Base-by-base conservation (phyloP, 2,329 filamentous ascomycete genomes). In the Xylaria multiplex region DNA sequence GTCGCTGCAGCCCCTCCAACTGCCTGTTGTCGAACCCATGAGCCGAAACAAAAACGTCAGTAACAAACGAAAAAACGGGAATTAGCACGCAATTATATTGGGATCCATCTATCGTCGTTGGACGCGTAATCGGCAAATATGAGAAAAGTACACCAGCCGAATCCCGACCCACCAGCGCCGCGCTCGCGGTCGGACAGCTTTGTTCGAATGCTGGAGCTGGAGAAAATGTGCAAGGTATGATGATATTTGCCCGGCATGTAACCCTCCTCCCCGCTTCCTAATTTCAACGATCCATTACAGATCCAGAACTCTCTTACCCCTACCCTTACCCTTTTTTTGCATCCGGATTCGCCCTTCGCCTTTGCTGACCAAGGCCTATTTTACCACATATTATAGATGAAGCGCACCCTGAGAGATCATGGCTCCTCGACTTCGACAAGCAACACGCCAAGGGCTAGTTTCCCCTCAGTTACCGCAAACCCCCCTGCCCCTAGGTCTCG, bases 161-260 rank as follows among this genome's bases (percentile, higher is more conserved):
- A 70, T 53, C 62, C 71, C 50, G 75, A 68, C 64, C 60, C 68
- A 45, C 62, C 69, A 42, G 70, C 77, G 58, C 79, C 79, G 71
- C 79, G 80, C 68, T 67, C 63, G 61, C 66, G 68, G 55, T 70
- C 68, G 56, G 82, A 82, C 73, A 86, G 82, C 75, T 82, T 88
- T 69, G 81, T 87, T 75, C 82, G 80, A 65, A 88, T 89, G 86
- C 80, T 88, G 55, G 85, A 88, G 71, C 77, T 88, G 58, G 87
- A 89, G 73, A 86, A 84, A 73, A 81, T 81, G 74, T 82, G 80
- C 76, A 87, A 86, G 84, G 87, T 88, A 80, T 79, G 81, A 80
- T 79, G 81, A 74, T 62, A 67, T 40, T 24, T 42, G 52, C 66
- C 71, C 69, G 71, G 72, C 73, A 76, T 74, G 71, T 69, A 70